Conservation (phyloP, 208 protist species). For the Acanthamoeba triangularis region DNA sequence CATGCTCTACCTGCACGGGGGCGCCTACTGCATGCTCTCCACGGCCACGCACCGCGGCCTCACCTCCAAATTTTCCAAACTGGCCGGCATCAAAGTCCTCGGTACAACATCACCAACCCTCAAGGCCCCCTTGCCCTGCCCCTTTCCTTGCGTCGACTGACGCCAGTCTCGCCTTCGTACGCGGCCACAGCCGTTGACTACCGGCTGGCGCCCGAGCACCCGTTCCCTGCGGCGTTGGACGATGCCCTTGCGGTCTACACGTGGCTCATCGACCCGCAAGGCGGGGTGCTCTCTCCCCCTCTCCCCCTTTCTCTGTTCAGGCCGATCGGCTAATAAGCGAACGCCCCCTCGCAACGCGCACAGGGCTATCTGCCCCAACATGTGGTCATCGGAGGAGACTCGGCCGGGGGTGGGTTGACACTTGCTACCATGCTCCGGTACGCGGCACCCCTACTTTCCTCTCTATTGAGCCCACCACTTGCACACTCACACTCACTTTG, state of each 20-base stretch:
- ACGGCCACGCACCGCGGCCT: conserved; percentile 2
- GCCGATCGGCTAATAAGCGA: too few relatives aligned
- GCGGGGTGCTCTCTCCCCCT: not conserved
- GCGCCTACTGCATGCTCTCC: conserved; percentile 54
- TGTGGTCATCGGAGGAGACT: conserved; percentile 59
- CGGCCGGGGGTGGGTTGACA: conserved; percentile 47
- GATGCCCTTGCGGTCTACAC: conserved; percentile 22
- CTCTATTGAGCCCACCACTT: too few relatives aligned
- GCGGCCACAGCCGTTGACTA: conserved; percentile 41
- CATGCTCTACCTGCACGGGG: conserved; percentile 43
- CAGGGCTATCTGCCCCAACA: not conserved
- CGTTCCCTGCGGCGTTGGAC: conserved; percentile 57
- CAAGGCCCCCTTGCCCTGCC: too few relatives aligned
- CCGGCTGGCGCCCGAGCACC: conserved; percentile 56
- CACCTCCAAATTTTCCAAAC: conserved; percentile 59
- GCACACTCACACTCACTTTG: too few relatives aligned
- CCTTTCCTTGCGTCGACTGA: too few relatives aligned
- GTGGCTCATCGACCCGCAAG: conserved; percentile 10
- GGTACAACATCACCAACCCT: too few relatives aligned
- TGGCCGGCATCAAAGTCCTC: conserved; percentile 14
- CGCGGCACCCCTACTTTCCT: too few relatives aligned
- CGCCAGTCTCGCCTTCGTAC: not conserved
- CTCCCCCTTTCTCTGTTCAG: too few relatives aligned
- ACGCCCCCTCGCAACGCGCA: not conserved
- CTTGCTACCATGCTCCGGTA: conserved; percentile 48